Conservation (phyloP, 768 basidiomycete species). For the Mycena haematopus region DNA sequence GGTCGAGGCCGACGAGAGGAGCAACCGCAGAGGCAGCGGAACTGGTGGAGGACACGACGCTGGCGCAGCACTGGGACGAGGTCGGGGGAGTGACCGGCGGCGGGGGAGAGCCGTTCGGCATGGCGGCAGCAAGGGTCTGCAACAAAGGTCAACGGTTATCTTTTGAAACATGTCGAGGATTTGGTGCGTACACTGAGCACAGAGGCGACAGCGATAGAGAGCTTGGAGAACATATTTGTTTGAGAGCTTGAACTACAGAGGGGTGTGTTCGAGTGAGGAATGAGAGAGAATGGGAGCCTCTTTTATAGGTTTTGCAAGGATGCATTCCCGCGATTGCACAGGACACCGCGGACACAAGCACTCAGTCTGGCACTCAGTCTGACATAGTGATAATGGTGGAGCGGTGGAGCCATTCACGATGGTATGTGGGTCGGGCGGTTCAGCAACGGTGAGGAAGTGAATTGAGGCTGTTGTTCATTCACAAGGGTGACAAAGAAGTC, state of each 20-base stretch:
- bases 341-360: no score
- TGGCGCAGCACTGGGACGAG: not conserved
- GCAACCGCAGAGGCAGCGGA: not conserved
- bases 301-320: not conserved
- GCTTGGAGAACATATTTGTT: not conserved
- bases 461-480: not conserved
- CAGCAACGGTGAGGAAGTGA: no score
- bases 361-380: no score
- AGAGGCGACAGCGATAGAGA: not conserved
- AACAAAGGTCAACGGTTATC: not conserved
- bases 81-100: not conserved
- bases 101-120: not conserved
- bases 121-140: constrained; percentile 2
- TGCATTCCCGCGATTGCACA: not conserved
- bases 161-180: no score
- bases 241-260: constrained; percentile 1
- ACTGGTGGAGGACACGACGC: not conserved
- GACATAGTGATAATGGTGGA: no score
- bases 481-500: not conserved
- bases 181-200: not conserved
- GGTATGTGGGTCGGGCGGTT: no score
- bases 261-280: not conserved
- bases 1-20: not conserved
- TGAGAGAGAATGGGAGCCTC: not conserved
- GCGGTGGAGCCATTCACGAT: no score